phyloP scores from a whole-genome alignment of 2,329 filamentous ascomycete genomes.

The Colletotrichum sp. region DNA sequence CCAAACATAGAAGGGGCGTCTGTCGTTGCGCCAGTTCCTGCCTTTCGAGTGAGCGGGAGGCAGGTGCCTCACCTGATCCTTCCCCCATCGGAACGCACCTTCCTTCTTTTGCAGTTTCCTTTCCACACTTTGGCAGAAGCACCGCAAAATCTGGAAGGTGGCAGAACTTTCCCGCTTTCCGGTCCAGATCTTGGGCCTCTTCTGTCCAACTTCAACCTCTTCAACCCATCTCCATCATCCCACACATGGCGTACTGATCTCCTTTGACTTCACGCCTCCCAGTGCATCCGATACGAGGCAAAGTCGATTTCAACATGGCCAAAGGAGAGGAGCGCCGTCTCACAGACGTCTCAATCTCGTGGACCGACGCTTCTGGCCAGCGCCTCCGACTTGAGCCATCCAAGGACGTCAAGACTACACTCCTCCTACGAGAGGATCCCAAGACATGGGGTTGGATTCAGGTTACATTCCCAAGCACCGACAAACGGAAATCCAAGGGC shows the following conservation, averaged over 20 bases:
- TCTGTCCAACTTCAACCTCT: background rate
- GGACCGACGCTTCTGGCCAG: background rate
- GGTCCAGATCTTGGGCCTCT: background rate
- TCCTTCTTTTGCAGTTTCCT: background rate
- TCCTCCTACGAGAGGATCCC: background rate
- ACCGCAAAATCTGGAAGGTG: background rate
- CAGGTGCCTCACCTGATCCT: background rate
- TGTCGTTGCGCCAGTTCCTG: background rate
- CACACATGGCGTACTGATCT: background rate
- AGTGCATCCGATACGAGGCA: background rate
- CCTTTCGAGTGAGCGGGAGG: background rate
- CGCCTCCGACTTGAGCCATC: background rate
- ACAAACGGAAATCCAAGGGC: background rate
- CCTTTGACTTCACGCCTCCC: background rate
- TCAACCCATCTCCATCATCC: background rate
- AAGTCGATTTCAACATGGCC: background rate
- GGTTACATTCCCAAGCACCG: background rate
- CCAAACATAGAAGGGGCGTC: background rate
- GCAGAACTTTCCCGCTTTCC: background rate
- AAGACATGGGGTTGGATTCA: background rate
- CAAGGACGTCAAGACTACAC: background rate
- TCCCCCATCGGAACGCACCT: background rate
- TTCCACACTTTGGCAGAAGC: background rate
- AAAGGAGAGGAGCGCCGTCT: background rate
- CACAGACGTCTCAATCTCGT: background rate